Evolutionary conservation across 352 stramenopile species (phyloP).

Genomic region (Phytophthora fragariae): DNA sequence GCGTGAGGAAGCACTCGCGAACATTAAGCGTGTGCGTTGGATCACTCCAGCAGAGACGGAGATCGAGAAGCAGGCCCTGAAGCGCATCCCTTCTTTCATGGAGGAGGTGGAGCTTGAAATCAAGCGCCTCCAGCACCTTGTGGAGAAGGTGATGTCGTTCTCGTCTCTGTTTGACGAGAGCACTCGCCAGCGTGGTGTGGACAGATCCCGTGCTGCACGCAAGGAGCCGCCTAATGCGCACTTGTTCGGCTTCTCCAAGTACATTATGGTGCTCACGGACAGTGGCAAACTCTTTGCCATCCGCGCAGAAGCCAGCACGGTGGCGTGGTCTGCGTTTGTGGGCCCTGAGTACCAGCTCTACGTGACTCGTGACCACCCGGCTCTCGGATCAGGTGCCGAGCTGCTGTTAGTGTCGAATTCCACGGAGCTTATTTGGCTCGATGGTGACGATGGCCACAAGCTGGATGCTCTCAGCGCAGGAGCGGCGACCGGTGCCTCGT

Average conservation of each 20-base stretch:
- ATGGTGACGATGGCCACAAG: slow-evolving; percentile 68
- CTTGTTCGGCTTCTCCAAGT: slow-evolving; percentile 88
- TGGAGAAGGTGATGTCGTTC: slow-evolving; percentile 54
- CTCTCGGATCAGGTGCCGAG: slow-evolving; percentile 73
- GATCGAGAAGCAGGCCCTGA: slow-evolving; percentile 79
- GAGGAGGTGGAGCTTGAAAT: slow-evolving; percentile 76
- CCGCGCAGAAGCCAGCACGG: slow-evolving; percentile 72
- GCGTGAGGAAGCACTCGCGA: slow-evolving; percentile 81
- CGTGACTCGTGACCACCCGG: slow-evolving; percentile 82
- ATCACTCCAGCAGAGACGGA: slow-evolving; percentile 80
- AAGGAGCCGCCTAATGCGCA: slow-evolving; percentile 74
- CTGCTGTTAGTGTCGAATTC: slow-evolving; percentile 72
- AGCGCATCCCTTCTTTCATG: slow-evolving; percentile 73
- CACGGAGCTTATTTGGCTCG: slow-evolving; percentile 71
- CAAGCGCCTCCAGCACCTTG: slow-evolving; percentile 59
- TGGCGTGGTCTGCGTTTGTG: slow-evolving; percentile 78
- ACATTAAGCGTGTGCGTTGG: slow-evolving; percentile 81
- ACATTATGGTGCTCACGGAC: slow-evolving; percentile 74
- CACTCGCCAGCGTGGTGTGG: slow-evolving; percentile 27
- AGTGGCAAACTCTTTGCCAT: slow-evolving; percentile 86
- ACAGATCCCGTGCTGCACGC: slow-evolving; percentile 48
- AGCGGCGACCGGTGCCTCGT: slow-evolving; percentile 36
- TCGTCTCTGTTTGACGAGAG: slow-evolving; percentile 63
- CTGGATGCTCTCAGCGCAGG: slow-evolving; percentile 47
- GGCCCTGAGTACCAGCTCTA: slow-evolving; percentile 76